phyloP scores from a whole-genome alignment of 441 rosid genomes.

The Dalechampia spathulata region DNA sequence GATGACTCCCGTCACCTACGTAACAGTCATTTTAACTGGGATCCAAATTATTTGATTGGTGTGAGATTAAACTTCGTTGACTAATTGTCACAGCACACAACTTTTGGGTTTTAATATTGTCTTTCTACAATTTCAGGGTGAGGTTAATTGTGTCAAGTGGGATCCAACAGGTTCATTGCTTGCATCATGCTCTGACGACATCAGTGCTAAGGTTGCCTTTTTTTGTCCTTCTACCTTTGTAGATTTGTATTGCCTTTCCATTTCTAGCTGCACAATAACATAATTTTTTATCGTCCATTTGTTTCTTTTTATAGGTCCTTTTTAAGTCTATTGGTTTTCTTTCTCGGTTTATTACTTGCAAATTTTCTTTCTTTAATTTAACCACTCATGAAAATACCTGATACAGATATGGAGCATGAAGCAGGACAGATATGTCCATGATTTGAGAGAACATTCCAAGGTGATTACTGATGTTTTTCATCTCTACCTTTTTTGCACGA shows the following conservation, averaged over 20 bases:
- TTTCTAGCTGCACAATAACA: background rate
- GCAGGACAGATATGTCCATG: slow-evolving; percentile 75
- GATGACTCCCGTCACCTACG: background rate
- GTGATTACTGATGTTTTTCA: slow-evolving; percentile 23
- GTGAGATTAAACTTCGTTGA: background rate
- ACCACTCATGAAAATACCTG: slow-evolving; percentile 14
- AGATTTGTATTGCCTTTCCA: background rate
- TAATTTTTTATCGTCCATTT: background rate
- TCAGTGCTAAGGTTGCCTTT: slow-evolving; percentile 74
- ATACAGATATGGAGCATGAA: slow-evolving; percentile 87
- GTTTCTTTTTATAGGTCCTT: background rate
- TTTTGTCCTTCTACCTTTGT: slow-evolving; percentile 6
- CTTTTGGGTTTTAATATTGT: slow-evolving; percentile 1
- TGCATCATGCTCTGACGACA: slow-evolving; percentile 97
- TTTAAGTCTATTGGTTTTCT: background rate
- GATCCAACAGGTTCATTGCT: slow-evolving; percentile 89
- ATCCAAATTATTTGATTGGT: background rate
- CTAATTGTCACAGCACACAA: background rate
- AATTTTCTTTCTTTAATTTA: slow-evolving; percentile 2
- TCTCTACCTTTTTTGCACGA: background rate
- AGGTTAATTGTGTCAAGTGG: slow-evolving; percentile 99
- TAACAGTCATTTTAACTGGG: background rate
- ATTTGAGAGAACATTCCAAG: slow-evolving; percentile 85
- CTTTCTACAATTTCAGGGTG: slow-evolving; percentile 50
- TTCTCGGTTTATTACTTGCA: background rate